Base-by-base conservation (phyloP, 2,329 filamentous ascomycete genomes). In the Alternaria brassicicola region DNA sequence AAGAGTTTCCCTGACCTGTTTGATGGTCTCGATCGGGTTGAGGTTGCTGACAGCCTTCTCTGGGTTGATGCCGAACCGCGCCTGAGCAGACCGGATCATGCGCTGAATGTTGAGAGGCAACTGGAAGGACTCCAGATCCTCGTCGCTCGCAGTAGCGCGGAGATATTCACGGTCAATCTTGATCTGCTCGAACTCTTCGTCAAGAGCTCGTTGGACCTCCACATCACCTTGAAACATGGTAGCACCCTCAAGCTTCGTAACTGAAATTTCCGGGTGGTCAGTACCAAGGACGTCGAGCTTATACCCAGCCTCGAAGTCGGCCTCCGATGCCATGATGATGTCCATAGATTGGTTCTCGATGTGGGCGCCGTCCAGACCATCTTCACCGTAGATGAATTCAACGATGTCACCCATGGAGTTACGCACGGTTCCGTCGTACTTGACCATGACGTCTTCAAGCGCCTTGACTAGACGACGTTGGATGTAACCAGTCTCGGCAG, bases 401-500 rank as follows among this genome's bases (percentile, higher is more conserved):
- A 99, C 89, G 63, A 99, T 90, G 70, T 99, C 96, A 43, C 95
- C 95, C 42, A 98, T 84, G 2, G 95, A 99, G 79, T 99, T 99
- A 59, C 95, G 90, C 26, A 99, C 93, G 6, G 95, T 99, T 63
- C 94, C 94, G 71, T 99, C 95, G 75, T 99, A 99, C 74, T 96
- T 96, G 59, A 94, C 93, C 83, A 94, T 97, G 52, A 98, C 90
- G 78, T 99, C 95, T 84, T 99, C 95, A 3, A 99, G 86, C 10
- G 96, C 96, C 81, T 99, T 99, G 73, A 99, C 95, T 43, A 99
- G 86, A 83, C 96, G 93, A 81, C 95, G 92, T 80, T 99, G 96
- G 66, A 99, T 99, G 78, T 99, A 99, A 80, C 95, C 95, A 57
- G 96, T 99, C 79, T 99, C 96, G 19, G 95, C 95, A 65, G 95